Evolutionary conservation across 106 monocot genomes (phyloP).

Genomic region (Dendrobium catenatum): DNA sequence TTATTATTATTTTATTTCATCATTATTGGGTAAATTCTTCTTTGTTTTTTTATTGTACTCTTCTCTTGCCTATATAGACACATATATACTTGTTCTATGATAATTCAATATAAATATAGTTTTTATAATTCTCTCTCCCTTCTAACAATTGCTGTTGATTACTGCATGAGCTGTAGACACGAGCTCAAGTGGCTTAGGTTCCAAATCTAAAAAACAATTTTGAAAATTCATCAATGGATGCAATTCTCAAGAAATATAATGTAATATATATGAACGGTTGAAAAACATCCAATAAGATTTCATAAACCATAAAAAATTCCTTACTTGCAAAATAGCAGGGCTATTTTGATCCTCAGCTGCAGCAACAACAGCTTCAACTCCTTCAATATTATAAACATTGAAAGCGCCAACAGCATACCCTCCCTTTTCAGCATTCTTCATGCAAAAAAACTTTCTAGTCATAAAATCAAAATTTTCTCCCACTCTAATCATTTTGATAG

Average conservation of each 20-base stretch:
- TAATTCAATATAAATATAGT: no score
- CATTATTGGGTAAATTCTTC: no score
- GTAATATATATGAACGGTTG: neutral
- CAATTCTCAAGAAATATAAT: neutral
- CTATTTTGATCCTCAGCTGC: conserved; percentile 86
- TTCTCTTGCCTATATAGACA: no score
- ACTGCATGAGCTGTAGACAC: no score
- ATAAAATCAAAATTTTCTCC: conserved; percentile 1
- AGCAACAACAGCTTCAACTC: conserved; percentile 77
- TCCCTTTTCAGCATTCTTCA: conserved; percentile 83
- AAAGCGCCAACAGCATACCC: conserved; percentile 97
- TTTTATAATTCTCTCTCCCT: no score
- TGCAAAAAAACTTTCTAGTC: conserved; percentile 1
- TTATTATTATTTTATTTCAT: no score
- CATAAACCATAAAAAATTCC: neutral
- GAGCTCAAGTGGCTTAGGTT: no score
- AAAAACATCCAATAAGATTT: neutral
- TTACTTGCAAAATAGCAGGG: conserved; percentile 96
- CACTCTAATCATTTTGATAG: neutral
- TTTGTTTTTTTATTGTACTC: no score
- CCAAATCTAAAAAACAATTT: no score
- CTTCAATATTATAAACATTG: conserved; percentile 97
- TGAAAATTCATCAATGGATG: no score
- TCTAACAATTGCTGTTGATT: no score
- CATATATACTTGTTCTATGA: no score